Percentiles rank a stretch among this genome's conserved stretches.
Evolutionary conservation across 371 early-diverging fungal species (phyloP).

Genomic region (Mortierella polycephala): DNA sequence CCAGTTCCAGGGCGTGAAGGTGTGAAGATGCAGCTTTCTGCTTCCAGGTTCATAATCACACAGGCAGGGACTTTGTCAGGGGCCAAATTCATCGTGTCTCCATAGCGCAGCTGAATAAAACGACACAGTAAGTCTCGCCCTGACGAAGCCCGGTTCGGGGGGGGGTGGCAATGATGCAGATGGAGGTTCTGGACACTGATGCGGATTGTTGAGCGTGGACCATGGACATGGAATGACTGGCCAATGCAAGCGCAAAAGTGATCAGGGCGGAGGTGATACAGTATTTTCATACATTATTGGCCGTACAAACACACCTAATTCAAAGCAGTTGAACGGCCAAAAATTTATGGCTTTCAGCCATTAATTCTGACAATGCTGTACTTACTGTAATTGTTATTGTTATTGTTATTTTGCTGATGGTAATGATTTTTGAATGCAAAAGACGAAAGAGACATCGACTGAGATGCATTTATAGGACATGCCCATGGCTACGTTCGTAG

Average conservation of each 20-base stretch:
- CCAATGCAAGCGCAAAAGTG: neutral
- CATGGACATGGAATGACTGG: neutral
- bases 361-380: no score
- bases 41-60: neutral
- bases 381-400: no score
- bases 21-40: slow-evolving; percentile 16
- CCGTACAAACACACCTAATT: no score
- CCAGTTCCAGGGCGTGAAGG: slow-evolving; percentile 9
- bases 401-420: no score
- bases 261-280: neutral
- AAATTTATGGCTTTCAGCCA: no score
- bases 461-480: no score
- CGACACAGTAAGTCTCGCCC: slow-evolving; percentile 9
- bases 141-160: neutral
- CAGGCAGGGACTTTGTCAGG: slow-evolving; percentile 10
- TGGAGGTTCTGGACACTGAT: neutral
- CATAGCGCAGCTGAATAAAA: slow-evolving; percentile 25
- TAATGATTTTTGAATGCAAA: no score
- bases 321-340: no score
- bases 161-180: slow-evolving; percentile 13
- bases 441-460: no score
- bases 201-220: neutral
- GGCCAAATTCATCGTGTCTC: neutral
- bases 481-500: no score
- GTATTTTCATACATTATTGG: neutral